Evolutionary conservation across 352 stramenopile species (phyloP).

Genomic region (Phytophthora fragariaefolia): DNA sequence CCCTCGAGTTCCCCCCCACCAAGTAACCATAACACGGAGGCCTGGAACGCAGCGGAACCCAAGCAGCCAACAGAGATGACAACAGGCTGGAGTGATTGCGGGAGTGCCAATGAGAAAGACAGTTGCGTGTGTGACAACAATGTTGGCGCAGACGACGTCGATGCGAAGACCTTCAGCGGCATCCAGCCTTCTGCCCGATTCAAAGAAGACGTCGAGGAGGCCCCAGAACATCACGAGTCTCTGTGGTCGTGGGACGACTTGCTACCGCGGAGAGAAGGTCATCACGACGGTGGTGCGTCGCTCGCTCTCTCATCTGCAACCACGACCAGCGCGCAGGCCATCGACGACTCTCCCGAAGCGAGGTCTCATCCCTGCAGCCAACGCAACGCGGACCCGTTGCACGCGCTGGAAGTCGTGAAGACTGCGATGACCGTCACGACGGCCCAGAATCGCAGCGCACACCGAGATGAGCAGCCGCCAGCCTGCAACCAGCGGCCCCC

Average conservation of each 20-base stretch:
- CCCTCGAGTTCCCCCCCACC: neutral
- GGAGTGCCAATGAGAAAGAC: neutral
- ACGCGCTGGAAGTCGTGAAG: slow-evolving; percentile 14
- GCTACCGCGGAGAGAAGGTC: neutral
- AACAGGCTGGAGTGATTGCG: neutral
- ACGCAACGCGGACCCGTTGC: slow-evolving; percentile 10
- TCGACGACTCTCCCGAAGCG: neutral
- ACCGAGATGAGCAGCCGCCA: slow-evolving; percentile 2
- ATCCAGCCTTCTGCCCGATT: neutral
- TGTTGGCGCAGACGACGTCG: neutral
- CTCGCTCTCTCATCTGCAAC: neutral
- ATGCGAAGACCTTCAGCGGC: neutral
- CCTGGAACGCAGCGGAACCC: neutral
- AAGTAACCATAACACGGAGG: neutral
- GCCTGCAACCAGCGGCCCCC: neutral
- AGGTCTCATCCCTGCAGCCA: neutral
- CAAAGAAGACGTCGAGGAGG: neutral
- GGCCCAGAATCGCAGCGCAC: slow-evolving; percentile 7
- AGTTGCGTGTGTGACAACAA: neutral
- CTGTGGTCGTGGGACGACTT: slow-evolving; percentile 1
- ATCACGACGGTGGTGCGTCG: neutral
- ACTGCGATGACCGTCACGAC: slow-evolving; percentile 15
- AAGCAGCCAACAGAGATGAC: neutral
- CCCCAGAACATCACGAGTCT: neutral
- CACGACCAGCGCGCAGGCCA: neutral